These are phyloP conservation scores for Dentipellis sp. DNA, from an alignment of 768 basidiomycete species.

Conservation along the genomic window DNA sequence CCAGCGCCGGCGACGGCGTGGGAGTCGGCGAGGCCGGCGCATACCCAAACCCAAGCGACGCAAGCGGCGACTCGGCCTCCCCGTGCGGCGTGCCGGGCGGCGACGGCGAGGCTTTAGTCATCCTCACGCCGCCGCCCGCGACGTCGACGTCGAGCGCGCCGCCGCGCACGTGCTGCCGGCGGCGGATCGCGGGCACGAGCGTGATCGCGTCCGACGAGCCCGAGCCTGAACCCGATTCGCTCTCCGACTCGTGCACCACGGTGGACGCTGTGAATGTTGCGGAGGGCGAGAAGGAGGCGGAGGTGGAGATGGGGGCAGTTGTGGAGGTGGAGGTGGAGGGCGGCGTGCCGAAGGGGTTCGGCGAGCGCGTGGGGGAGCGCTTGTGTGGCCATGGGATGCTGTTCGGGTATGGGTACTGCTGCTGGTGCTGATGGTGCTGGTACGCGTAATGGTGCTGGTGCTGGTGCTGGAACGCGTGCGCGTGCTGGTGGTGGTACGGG, in stretches of 20 bases:
- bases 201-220: constrained; percentile 9
- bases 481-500: constrained; percentile 16
- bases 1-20: constrained; percentile 1
- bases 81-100: constrained; percentile 9
- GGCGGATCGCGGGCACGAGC: constrained; percentile 5
- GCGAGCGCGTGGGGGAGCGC: neutral
- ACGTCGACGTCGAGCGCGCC: neutral
- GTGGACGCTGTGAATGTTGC: too few relatives aligned
- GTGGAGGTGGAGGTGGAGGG: neutral
- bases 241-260: constrained; percentile 1
- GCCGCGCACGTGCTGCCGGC: neutral
- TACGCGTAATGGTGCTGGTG: too few relatives aligned
- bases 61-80: constrained; percentile 6
- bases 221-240: constrained; percentile 9
- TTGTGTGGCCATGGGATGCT: constrained; percentile 31
- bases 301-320: neutral
- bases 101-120: constrained; percentile 2
- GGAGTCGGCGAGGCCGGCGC: neutral
- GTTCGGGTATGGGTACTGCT: too few relatives aligned
- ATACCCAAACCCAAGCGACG: neutral
- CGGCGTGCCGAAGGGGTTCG: neutral
- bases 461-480: too few relatives aligned
- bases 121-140: constrained; percentile 10
- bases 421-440: too few relatives aligned
- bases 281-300: too few relatives aligned